Percentiles rank a stretch among this genome's conserved stretches.
These are phyloP conservation scores for Candida berthetii DNA, from an alignment of 805 yeast species.

Conservation along the genomic window DNA sequence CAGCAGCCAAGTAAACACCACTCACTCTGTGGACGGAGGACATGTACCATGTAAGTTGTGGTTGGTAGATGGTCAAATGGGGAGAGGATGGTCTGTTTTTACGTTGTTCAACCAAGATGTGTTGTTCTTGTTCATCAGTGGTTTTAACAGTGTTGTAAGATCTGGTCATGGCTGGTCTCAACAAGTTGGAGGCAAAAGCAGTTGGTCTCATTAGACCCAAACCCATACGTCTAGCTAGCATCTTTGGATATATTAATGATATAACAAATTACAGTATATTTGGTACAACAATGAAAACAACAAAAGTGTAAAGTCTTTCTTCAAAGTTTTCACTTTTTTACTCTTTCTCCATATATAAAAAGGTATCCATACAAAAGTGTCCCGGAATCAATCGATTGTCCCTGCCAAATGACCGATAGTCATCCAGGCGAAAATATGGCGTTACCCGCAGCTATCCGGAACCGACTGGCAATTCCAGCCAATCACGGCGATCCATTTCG, in stretches of 20 bases:
- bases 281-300: no score
- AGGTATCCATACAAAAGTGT: background rate
- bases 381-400: background rate
- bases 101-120: conserved; percentile 74
- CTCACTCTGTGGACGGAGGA: conserved; percentile 84
- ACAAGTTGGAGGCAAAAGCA: background rate
- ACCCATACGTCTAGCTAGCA: conserved; percentile 7
- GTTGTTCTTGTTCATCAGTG: conserved; percentile 57
- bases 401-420: background rate
- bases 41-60: conserved; percentile 79
- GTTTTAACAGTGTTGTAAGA: conserved; percentile 37
- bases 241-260: background rate
- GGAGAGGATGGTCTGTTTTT: conserved; percentile 87
- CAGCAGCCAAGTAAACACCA: conserved; percentile 77
- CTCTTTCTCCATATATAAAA: background rate
- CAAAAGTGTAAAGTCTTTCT: no score
- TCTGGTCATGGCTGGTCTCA: conserved; percentile 4
- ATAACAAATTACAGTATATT: no score
- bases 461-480: background rate
- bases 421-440: no score
- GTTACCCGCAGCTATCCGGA: background rate
- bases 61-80: conserved; percentile 83
- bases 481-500: background rate
- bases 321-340: no score
- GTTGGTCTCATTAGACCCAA: conserved; percentile 6